A percentile compares a stretch with the other conserved stretches of the same genome.
phyloP scores from a whole-genome alignment of 257 asterid species.

The Oldenlandia corymbosa region DNA sequence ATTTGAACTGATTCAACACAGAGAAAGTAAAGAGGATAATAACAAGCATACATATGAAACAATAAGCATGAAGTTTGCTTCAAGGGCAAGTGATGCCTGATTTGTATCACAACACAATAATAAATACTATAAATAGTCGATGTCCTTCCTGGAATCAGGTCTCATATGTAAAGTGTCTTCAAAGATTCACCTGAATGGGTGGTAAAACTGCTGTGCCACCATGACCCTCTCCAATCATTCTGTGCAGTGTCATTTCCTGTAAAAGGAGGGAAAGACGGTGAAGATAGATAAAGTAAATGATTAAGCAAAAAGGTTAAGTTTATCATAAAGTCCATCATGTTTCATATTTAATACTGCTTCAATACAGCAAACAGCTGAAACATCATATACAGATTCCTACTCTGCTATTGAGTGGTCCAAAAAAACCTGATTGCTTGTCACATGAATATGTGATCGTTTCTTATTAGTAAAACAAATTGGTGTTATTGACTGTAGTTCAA shows the following conservation, averaged over 20 bases:
- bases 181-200: conserved; percentile 48
- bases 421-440: not conserved
- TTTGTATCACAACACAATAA: not conserved
- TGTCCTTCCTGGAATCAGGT: not conserved
- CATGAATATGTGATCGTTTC: no score
- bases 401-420: not conserved
- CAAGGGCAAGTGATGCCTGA: not conserved
- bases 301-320: not conserved
- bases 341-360: not conserved
- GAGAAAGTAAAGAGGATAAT: not conserved
- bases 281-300: not conserved
- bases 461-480: no score
- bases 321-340: not conserved
- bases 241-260: conserved; percentile 60
- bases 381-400: not conserved
- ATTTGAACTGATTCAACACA: not conserved
- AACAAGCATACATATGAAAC: not conserved
- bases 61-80: not conserved
- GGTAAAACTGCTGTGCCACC: conserved; percentile 92
- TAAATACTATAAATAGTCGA: not conserved
- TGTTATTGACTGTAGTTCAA: not conserved
- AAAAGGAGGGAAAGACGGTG: not conserved
- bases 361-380: not conserved
- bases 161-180: not conserved
- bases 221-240: conserved; percentile 79